Evolutionary conservation across 768 basidiomycete genomes (phyloP).

Genomic region (Phlebiopsis gigantea): DNA sequence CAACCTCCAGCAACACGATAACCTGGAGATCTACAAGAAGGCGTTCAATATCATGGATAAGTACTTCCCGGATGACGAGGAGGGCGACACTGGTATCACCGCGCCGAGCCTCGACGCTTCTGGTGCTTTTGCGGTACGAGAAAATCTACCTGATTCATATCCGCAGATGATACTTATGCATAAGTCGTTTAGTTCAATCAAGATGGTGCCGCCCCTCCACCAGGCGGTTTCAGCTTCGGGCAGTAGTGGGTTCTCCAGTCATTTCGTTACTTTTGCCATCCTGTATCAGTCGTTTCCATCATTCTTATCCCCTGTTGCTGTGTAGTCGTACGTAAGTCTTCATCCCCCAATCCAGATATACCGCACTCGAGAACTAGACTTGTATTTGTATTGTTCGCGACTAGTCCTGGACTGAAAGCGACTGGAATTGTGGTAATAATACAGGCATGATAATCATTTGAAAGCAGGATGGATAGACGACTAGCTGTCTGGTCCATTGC

Average conservation of each 20-base stretch:
- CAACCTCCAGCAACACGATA: conserved; percentile 99
- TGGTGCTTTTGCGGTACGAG: conserved; percentile 69
- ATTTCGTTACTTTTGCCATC: conserved; percentile 3
- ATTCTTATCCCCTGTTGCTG: not conserved
- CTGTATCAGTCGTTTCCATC: conserved; percentile 5
- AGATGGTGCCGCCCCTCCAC: conserved; percentile 83
- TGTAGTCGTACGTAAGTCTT: conserved; percentile 4
- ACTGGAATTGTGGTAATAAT: not conserved
- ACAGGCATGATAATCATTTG: not conserved
- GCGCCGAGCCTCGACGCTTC: conserved; percentile 71
- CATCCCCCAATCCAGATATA: not conserved
- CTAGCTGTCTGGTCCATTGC: conserved; percentile 14
- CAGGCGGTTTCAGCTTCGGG: conserved; percentile 95
- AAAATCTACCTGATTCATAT: not conserved
- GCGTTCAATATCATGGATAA: conserved; percentile 98
- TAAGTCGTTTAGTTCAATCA: conserved; percentile 59
- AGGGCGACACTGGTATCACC: conserved; percentile 75
- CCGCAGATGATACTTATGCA: not conserved
- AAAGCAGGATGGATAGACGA: not conserved
- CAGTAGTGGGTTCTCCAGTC: conserved; percentile 37
- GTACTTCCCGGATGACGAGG: conserved; percentile 98
- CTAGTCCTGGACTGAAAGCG: not conserved
- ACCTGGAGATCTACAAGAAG: conserved; percentile 99
- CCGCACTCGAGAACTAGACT: not conserved
- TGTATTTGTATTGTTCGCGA: not conserved